Conservation (phyloP, 2,329 filamentous ascomycete genomes). For the Phaeosphaeria sp. region DNA sequence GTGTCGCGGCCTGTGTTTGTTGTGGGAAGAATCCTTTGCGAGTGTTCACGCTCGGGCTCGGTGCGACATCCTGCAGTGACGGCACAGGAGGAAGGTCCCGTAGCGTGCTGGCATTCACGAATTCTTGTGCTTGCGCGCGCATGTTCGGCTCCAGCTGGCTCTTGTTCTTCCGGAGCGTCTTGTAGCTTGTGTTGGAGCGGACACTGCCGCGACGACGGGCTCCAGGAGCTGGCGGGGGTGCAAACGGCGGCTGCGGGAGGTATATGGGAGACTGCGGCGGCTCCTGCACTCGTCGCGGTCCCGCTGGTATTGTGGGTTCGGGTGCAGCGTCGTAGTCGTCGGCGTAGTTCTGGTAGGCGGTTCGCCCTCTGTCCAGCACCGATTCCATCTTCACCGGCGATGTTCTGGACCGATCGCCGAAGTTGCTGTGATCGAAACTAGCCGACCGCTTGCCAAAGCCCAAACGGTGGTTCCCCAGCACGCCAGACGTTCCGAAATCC, state of each 20-base stretch:
- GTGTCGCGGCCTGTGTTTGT: conserved; percentile 48
- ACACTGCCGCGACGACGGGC: conserved; percentile 65
- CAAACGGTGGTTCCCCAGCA: conserved; percentile 66
- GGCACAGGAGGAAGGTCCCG: conserved; percentile 53
- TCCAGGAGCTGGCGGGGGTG: conserved; percentile 49
- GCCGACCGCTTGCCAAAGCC: conserved; percentile 67
- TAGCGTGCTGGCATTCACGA: conserved; percentile 56
- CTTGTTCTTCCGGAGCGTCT: conserved; percentile 52
- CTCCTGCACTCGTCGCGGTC: conserved; percentile 67
- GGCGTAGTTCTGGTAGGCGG: conserved; percentile 55
- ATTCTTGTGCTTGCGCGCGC: conserved; percentile 56
- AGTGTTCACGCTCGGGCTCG: conserved; percentile 61
- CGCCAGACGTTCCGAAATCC: conserved; percentile 67
- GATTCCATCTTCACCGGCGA: conserved; percentile 50
- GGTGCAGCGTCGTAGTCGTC: conserved; percentile 81
- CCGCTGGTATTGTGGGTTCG: conserved; percentile 81
- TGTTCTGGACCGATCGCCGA: conserved; percentile 23
- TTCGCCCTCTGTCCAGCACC: conserved; percentile 52
- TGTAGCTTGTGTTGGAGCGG: conserved; percentile 61
- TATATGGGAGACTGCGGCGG: conserved; percentile 49
- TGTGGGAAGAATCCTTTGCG: conserved; percentile 55
- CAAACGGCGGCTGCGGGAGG: conserved; percentile 45
- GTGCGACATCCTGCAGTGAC: conserved; percentile 57
- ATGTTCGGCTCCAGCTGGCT: conserved; percentile 51
- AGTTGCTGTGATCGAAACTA: conserved; percentile 69